phyloP scores from a whole-genome alignment of 2,329 filamentous ascomycete genomes.

The Xylaria sp. region DNA sequence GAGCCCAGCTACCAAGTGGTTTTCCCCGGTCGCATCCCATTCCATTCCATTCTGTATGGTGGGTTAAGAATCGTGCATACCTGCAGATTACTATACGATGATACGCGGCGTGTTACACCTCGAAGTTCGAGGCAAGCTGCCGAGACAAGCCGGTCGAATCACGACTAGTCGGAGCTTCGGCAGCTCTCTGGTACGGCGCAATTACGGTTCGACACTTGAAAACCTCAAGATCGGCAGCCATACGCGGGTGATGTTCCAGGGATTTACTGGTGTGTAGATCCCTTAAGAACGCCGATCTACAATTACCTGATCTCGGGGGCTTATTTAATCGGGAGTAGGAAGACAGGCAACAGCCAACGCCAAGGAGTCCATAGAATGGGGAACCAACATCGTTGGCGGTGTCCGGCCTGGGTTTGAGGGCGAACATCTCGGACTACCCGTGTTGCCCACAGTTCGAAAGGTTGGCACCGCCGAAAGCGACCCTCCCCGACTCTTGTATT shows the following conservation, averaged over 20 bases:
- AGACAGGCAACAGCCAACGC: constrained; percentile 74
- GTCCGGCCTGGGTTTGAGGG: constrained; percentile 73
- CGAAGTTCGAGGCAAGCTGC: constrained; percentile 8
- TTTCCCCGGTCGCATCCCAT: no score
- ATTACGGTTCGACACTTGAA: constrained; percentile 43
- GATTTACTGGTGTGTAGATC: constrained; percentile 46
- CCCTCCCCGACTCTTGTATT: not conserved
- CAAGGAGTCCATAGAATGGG: constrained; percentile 76
- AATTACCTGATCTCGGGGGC: not conserved
- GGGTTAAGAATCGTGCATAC: not conserved
- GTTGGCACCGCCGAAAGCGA: constrained; percentile 37
- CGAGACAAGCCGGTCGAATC: constrained; percentile 4
- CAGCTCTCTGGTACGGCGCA: constrained; percentile 24
- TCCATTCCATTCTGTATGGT: not conserved
- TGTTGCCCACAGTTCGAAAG: constrained; percentile 70
- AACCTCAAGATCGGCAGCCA: constrained; percentile 48
- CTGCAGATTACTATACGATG: constrained; percentile 7
- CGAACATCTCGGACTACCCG: constrained; percentile 74
- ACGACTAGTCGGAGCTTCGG: constrained; percentile 31
- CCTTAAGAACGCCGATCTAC: not conserved
- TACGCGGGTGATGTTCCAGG: constrained; percentile 51
- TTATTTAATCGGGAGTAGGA: constrained; percentile 19
- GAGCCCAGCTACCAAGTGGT: no score
- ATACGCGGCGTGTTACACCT: not conserved
- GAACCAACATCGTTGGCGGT: constrained; percentile 80